phyloP scores from a whole-genome alignment of 768 basidiomycete species.

The Trametes meyenii region DNA sequence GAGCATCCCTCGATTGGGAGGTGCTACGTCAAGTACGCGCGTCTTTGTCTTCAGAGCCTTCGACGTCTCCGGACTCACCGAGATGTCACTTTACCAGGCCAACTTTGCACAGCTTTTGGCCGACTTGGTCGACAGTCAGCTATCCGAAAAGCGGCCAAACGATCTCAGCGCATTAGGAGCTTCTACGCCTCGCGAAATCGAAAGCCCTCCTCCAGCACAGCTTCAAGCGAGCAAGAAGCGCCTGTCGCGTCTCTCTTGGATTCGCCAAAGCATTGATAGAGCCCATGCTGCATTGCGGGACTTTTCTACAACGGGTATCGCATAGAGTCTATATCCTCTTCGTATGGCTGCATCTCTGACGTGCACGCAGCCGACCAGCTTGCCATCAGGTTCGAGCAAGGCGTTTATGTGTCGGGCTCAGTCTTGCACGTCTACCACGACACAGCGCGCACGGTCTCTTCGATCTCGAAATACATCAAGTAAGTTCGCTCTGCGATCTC shows the following conservation, averaged over 20 bases:
- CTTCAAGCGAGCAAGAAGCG: too few relatives aligned
- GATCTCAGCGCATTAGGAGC: too few relatives aligned
- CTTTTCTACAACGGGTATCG: conserved; percentile 18
- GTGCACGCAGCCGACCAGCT: conserved; percentile 21
- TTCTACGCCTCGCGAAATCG: not conserved
- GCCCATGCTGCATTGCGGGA: not conserved
- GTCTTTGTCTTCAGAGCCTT: not conserved
- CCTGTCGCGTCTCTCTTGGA: too few relatives aligned
- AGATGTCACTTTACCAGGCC: not conserved
- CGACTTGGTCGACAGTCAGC: conserved; percentile 5
- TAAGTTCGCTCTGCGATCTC: conserved; percentile 33
- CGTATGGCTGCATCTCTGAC: not conserved
- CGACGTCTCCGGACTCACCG: not conserved
- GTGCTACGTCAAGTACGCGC: conserved; percentile 15
- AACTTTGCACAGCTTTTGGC: conserved; percentile 20
- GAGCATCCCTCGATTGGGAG: conserved; percentile 5
- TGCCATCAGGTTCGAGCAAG: conserved; percentile 26
- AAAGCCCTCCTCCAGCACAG: not conserved
- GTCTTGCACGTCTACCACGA: conserved; percentile 35
- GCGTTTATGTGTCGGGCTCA: conserved; percentile 37
- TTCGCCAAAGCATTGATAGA: too few relatives aligned
- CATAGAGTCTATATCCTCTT: not conserved
- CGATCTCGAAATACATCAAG: conserved; percentile 67
- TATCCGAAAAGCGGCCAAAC: too few relatives aligned
- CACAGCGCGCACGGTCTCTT: conserved; percentile 19